Conservation (phyloP, 2,329 filamentous ascomycete genomes). For the Cladosporium sp. region DNA sequence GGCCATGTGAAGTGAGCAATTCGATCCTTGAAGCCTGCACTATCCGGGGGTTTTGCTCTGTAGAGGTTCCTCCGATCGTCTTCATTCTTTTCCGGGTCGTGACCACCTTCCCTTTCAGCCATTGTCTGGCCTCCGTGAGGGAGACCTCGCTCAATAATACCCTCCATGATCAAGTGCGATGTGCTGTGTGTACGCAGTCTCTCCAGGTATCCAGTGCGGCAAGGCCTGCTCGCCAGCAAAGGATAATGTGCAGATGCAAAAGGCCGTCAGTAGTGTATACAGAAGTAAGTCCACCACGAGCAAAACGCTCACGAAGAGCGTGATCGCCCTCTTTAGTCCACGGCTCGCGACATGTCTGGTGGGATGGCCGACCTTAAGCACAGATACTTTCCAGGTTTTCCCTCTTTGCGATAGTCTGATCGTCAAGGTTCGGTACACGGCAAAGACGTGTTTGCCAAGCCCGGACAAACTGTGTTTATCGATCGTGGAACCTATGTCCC, state of each 20-base stretch:
- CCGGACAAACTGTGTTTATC: not conserved
- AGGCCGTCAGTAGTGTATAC: not conserved
- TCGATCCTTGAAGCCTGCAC: conserved; percentile 20
- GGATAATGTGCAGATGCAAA: not conserved
- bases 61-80: not conserved
- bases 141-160: not conserved
- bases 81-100: conserved; percentile 8
- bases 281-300: not conserved
- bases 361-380: not conserved
- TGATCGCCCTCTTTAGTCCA: not conserved
- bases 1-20: conserved; percentile 22
- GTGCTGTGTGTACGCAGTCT: not conserved
- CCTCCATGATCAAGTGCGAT: not conserved
- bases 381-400: conserved; percentile 11
- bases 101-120: not conserved
- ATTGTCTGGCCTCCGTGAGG: not conserved
- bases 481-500: not conserved
- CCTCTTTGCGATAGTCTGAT: not conserved
- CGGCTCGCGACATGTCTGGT: not conserved
- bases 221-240: conserved; percentile 2
- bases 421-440: conserved; percentile 8
- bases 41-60: conserved; percentile 13
- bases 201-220: not conserved
- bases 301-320: not conserved
- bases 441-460: conserved; percentile 9